phyloP scores from a whole-genome alignment of 1,284 basidiomycete species.

The Boletellus dicymbophilus region DNA sequence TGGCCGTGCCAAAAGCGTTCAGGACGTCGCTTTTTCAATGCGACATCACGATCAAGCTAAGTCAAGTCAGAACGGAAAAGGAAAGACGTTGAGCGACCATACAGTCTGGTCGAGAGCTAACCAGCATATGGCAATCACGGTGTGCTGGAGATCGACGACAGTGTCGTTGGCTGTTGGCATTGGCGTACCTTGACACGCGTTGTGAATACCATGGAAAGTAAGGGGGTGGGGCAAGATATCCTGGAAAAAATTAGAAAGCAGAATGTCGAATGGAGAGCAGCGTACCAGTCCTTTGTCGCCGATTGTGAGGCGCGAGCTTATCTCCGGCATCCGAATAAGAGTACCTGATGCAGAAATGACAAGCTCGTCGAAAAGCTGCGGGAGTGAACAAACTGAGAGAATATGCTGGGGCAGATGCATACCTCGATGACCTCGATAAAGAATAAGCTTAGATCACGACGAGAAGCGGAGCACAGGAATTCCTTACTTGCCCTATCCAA shows the following conservation, averaged over 20 bases:
- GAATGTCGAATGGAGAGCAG: constrained; percentile 11
- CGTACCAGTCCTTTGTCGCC: constrained; percentile 72
- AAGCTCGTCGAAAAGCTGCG: constrained; percentile 84
- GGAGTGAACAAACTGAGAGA: constrained; percentile 10
- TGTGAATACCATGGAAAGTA: constrained; percentile 47
- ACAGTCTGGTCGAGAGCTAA: constrained; percentile 88
- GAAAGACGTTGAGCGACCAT: constrained; percentile 24
- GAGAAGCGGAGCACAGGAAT: constrained; percentile 9
- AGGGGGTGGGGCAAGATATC: constrained; percentile 66
- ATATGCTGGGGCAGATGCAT: constrained; percentile 8
- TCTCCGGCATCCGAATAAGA: constrained; percentile 72
- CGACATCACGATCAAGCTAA: constrained; percentile 60
- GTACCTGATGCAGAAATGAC: constrained; percentile 63
- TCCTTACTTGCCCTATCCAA: constrained; percentile 86
- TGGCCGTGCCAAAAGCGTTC: constrained; percentile 73
- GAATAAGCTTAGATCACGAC: constrained; percentile 13
- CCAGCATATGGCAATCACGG: constrained; percentile 84
- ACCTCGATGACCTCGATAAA: constrained; percentile 50
- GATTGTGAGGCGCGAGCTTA: constrained; percentile 68
- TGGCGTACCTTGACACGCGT: constrained; percentile 45
- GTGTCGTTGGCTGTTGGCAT: constrained; percentile 52
- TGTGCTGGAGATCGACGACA: constrained; percentile 77
- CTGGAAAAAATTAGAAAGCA: constrained; percentile 34
- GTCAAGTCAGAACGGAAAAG: constrained; percentile 6
- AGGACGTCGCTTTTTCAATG: constrained; percentile 64